Evolutionary conservation across 2,329 filamentous ascomycete species (phyloP).

Genomic region (Ilyonectria sp.): DNA sequence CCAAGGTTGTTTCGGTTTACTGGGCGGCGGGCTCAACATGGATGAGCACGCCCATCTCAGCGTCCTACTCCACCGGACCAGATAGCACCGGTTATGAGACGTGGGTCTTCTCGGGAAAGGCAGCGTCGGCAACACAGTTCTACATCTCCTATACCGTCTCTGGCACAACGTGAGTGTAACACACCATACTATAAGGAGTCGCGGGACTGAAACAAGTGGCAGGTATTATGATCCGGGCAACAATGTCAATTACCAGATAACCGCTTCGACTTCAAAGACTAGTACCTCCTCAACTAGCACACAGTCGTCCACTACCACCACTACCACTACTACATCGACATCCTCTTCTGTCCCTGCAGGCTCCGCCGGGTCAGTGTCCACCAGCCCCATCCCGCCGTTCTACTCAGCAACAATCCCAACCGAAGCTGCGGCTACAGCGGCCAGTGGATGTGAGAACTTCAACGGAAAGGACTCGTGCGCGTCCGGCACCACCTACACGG

Average conservation of each 20-base stretch:
- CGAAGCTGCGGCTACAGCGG: constrained; percentile 14
- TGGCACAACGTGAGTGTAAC: constrained; percentile 13
- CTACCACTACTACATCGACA: background rate
- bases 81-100: constrained; percentile 16
- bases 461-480: constrained; percentile 11
- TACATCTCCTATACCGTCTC: constrained; percentile 10
- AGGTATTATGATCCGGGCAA: constrained; percentile 16
- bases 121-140: constrained; percentile 12
- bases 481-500: constrained; percentile 6
- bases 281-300: background rate
- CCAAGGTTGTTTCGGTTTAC: constrained; percentile 13
- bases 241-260: constrained; percentile 13
- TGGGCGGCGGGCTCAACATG: constrained; percentile 12
- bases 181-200: background rate
- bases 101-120: constrained; percentile 11
- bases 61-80: constrained; percentile 5
- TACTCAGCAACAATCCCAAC: constrained; percentile 9
- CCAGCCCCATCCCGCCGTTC: constrained; percentile 11
- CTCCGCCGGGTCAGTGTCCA: constrained; percentile 3
- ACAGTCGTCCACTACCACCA: background rate
- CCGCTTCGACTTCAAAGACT: constrained; percentile 8
- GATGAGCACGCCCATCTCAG: constrained; percentile 15
- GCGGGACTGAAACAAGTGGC: background rate
- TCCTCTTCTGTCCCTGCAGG: constrained; percentile 4
- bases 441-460: constrained; percentile 8